A percentile compares a stretch with the other conserved stretches of the same genome.
These are phyloP conservation scores for Citrus reticulata DNA, from an alignment of 345 rosid genomes.

Conservation along the genomic window DNA sequence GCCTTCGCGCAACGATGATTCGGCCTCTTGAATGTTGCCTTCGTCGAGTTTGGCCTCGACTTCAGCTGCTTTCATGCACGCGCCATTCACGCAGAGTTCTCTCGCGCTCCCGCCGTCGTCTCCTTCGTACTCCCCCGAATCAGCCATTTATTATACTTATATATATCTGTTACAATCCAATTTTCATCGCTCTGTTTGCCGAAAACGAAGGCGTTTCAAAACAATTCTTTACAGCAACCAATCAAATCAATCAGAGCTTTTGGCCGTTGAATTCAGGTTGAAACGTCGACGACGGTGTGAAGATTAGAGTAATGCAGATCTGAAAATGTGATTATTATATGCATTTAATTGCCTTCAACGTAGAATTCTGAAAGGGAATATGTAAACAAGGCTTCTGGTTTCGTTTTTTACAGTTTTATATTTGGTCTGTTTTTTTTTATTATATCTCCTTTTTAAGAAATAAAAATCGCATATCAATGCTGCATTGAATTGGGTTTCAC, in stretches of 20 bases:
- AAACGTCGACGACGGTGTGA: neutral
- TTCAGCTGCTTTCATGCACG: slow-evolving; percentile 55
- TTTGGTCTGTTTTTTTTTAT: neutral
- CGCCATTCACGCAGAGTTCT: slow-evolving; percentile 71
- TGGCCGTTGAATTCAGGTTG: neutral
- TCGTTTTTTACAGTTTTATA: neutral
- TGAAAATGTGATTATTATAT: neutral
- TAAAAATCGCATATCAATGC: neutral
- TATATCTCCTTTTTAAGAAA: neutral
- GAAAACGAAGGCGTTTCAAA: neutral
- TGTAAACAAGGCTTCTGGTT: neutral
- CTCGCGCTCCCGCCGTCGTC: slow-evolving; percentile 26
- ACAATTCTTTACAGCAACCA: neutral
- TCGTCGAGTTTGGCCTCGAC: slow-evolving; percentile 90
- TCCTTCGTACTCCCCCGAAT: slow-evolving; percentile 22
- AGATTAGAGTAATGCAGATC: neutral
- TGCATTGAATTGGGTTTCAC: slow-evolving; percentile 7
- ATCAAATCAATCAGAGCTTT: neutral
- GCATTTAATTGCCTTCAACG: neutral
- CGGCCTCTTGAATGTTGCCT: slow-evolving; percentile 91
- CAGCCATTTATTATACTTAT: slow-evolving; percentile 5
- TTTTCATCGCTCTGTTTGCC: neutral
- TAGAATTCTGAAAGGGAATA: neutral
- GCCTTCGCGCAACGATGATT: slow-evolving; percentile 87
- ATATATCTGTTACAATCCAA: neutral